Evolutionary conservation across 2,329 filamentous ascomycete species (phyloP), one percentile per base, ranked within the genome.

Genomic region (Chalaropsis thielavioides): DNA sequence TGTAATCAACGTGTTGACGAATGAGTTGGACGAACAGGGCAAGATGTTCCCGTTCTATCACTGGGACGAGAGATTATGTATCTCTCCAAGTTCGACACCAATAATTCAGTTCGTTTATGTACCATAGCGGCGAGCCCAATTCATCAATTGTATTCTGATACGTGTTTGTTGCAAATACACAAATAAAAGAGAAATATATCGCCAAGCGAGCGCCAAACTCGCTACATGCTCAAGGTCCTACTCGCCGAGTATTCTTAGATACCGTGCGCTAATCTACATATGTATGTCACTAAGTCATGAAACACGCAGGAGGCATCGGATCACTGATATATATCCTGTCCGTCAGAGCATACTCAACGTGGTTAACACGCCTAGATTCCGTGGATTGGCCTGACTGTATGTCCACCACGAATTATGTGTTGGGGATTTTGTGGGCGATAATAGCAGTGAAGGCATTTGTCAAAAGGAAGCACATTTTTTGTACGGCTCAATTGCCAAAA

Each of bases 261-360:
- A 56, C 51, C 51, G 51, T 56, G 51, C 51, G 51, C 51, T 56
- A 56, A 56, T 56, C 51, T 56, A 31, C 22, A 31, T 31, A 38
- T 38, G 35, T 8, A 5, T 38, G 22, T 31, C 22, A 19, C 31
- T 17, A 38, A 35, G 51, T 15, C 17, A 56, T 56, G 51, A 56
- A 56, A 56, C 51, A 38, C 35, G 17, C 24, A 56, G 51, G 51
- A 56, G 27, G 51, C 35, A 13, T 31, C 35, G 51, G 51, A 19
- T 24, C n/a, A 22, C 10, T 35, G 27, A 22, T 56, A 31, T 17
- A n/a, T 35, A 38, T 27, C 8, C 31, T n/a, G 27, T 56, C 6
- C 24, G 17, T 35, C 51, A 31, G 51, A 11, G 51, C 51, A 56
- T 35, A 31, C 11, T 56, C 51, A 13, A 35, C 51, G 35, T 35